A percentile compares a stretch with the other conserved stretches of the same genome.
phyloP scores from a whole-genome alignment of 768 basidiomycete genomes.

The Auriscalpium vulgare region DNA sequence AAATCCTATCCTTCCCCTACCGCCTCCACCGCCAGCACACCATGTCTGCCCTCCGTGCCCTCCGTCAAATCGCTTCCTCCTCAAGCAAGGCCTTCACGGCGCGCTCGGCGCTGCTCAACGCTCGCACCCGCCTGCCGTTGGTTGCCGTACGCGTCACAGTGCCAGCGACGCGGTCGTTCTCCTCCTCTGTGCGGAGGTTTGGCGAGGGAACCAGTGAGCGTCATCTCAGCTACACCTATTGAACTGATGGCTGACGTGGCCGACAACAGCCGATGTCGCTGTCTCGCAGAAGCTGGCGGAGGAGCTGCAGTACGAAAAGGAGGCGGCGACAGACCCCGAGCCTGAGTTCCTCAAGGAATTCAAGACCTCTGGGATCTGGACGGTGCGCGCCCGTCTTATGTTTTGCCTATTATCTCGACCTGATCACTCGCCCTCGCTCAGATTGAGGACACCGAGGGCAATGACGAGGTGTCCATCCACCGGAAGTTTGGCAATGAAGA shows the following conservation, averaged over 20 bases:
- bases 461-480: slow-evolving; percentile 76
- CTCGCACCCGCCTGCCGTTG: slow-evolving; percentile 12
- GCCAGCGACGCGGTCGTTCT: slow-evolving; percentile 25
- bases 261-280: slow-evolving; percentile 53
- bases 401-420: not conserved
- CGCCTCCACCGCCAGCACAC: not conserved
- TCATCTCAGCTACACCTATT: not conserved
- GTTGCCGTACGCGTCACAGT: slow-evolving; percentile 22
- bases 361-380: slow-evolving; percentile 69
- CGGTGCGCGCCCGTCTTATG: slow-evolving; percentile 35
- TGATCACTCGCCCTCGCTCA: slow-evolving; percentile 19
- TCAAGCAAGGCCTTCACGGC: slow-evolving; percentile 32
- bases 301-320: slow-evolving; percentile 83
- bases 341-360: slow-evolving; percentile 80
- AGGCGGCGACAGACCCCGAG: slow-evolving; percentile 35
- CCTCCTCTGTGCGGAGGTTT: slow-evolving; percentile 28
- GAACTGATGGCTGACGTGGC: no score
- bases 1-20: not conserved
- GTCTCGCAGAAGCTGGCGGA: slow-evolving; percentile 69
- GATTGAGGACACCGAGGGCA: slow-evolving; percentile 63
- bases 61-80: slow-evolving; percentile 46
- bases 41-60: slow-evolving; percentile 59
- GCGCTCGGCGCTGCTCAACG: slow-evolving; percentile 16
- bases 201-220: slow-evolving; percentile 40
- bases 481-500: slow-evolving; percentile 87